These are phyloP conservation scores for Phytophthora chlamydospora DNA, from an alignment of 352 stramenopile species.

Conservation along the genomic window DNA sequence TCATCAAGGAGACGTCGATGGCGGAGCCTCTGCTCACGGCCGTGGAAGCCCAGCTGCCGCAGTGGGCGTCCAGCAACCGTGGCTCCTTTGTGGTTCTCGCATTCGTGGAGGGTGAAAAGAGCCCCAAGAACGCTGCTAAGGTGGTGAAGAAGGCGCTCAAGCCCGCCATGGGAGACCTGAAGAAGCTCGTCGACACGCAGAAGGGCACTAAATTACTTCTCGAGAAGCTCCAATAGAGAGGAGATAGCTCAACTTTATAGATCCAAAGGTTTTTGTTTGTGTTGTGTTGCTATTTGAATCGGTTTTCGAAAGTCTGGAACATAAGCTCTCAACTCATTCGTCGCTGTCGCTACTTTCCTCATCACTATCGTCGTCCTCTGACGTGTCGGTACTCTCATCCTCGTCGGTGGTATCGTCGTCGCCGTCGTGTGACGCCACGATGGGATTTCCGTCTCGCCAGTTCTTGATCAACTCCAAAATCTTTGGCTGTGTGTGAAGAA, in stretches of 20 bases:
- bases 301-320: conserved; percentile 1
- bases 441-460: conserved; percentile 47
- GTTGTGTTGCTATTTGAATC: conserved; percentile 7
- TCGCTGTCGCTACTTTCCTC: conserved; percentile 27
- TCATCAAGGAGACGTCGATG: conserved; percentile 80
- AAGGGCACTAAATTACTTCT: conserved; percentile 85
- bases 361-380: conserved; percentile 26
- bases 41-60: conserved; percentile 45
- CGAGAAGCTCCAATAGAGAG: conserved; percentile 76
- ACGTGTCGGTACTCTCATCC: conserved; percentile 22
- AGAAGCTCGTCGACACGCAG: conserved; percentile 63
- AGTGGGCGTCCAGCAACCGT: conserved; percentile 76
- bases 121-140: conserved; percentile 49
- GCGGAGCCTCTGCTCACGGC: conserved; percentile 60
- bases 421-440: conserved; percentile 29
- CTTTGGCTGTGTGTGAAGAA: conserved; percentile 42
- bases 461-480: conserved; percentile 47
- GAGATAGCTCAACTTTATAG: conserved; percentile 47
- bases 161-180: conserved; percentile 54
- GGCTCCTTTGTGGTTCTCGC: conserved; percentile 85
- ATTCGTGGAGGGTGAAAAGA: conserved; percentile 77
- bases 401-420: conserved; percentile 17
- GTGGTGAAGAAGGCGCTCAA: conserved; percentile 72
- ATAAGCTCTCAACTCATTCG: conserved; percentile 14
- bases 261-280: conserved; percentile 34